phyloP scores from a whole-genome alignment of 164 flowering plant species.

The Chimonanthus praecox region DNA sequence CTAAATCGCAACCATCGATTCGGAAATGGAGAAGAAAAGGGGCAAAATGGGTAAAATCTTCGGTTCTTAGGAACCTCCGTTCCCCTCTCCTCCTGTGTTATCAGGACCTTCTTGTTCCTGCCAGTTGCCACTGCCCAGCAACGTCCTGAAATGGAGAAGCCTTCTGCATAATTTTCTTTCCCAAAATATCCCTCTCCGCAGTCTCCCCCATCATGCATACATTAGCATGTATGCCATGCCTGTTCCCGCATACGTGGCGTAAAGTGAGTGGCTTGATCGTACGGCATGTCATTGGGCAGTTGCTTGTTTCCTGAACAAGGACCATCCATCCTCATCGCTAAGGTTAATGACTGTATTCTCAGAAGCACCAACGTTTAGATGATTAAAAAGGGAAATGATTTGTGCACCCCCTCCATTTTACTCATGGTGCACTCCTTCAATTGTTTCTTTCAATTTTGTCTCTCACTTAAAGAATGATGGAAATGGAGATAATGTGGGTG shows the following conservation, averaged over 20 bases:
- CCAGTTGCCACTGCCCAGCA: not conserved
- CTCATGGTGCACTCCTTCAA: too few species aligned
- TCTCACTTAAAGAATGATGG: too few species aligned
- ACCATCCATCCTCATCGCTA: too few species aligned
- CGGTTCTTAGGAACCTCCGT: not conserved
- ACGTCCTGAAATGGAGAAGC: not conserved
- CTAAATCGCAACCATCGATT: not conserved
- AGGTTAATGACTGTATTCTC: too few species aligned
- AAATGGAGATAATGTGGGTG: too few species aligned
- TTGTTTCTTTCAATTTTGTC: too few species aligned
- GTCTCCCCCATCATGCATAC: not conserved
- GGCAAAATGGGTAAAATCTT: not conserved
- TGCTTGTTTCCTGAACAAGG: too few species aligned
- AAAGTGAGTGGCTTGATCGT: not conserved
- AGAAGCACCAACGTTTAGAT: too few species aligned
- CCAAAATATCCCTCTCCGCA: not conserved
- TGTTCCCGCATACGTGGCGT: not conserved
- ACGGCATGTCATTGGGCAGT: not conserved
- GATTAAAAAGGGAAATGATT: too few species aligned
- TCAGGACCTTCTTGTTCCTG: not conserved
- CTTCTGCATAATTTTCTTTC: not conserved
- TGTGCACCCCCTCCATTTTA: too few species aligned
- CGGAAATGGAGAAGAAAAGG: too few species aligned
- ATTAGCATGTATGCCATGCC: not conserved
- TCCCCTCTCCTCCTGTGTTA: not conserved